These are phyloP conservation scores for Podila epicladia DNA, from an alignment of 192 early-diverging fungal genomes.

Conservation along the genomic window DNA sequence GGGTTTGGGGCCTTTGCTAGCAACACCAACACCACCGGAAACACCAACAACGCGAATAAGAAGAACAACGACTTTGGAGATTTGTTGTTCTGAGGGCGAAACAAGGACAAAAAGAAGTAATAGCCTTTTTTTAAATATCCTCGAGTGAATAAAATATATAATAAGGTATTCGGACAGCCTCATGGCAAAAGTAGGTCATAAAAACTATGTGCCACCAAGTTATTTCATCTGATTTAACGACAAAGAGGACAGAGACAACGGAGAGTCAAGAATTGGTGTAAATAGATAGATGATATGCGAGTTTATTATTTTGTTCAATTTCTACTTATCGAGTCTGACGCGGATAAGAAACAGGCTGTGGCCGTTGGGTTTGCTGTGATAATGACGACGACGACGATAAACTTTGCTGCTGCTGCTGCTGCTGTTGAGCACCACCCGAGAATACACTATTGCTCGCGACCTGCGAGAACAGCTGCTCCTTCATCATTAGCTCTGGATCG, in stretches of 20 bases:
- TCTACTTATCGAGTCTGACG: too few relatives aligned
- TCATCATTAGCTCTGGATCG: slow-evolving; percentile 14
- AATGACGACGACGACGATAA: neutral
- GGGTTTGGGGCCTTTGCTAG: slow-evolving; percentile 25
- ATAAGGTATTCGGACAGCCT: too few relatives aligned
- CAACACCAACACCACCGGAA: slow-evolving; percentile 11
- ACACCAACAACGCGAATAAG: slow-evolving; percentile 17
- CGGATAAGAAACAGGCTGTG: too few relatives aligned
- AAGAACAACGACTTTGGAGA: slow-evolving; percentile 35
- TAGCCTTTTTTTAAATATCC: too few relatives aligned
- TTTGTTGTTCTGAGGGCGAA: slow-evolving; percentile 10
- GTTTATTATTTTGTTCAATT: too few relatives aligned
- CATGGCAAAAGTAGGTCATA: too few relatives aligned
- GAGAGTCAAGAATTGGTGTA: too few relatives aligned
- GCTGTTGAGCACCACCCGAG: neutral
- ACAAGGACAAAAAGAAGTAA: neutral
- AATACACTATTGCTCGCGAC: slow-evolving; percentile 18
- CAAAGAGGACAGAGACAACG: too few relatives aligned
- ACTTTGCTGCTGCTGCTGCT: neutral
- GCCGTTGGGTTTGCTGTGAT: neutral
- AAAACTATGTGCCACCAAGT: too few relatives aligned
- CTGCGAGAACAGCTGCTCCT: slow-evolving; percentile 22
- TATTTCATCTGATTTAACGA: too few relatives aligned
- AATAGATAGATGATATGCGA: too few relatives aligned
- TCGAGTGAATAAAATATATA: too few relatives aligned